Base-by-base conservation (phyloP, 2,329 filamentous ascomycete genomes). In the Dendryphion nanum region DNA sequence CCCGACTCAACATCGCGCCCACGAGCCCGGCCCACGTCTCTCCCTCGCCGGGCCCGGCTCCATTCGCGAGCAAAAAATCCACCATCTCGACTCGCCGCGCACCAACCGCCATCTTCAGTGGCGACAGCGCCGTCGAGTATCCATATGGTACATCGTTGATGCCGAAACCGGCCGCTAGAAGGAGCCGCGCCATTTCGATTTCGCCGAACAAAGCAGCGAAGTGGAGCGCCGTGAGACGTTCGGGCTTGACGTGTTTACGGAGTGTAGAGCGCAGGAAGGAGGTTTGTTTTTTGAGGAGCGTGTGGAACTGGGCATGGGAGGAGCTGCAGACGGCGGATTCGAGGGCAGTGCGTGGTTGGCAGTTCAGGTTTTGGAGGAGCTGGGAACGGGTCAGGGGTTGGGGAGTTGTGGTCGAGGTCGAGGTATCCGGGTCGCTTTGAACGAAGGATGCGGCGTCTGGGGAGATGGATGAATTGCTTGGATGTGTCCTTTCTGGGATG, bases 151-250 rank as follows among this genome's bases (percentile, higher is more conserved):
- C 40, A 17, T 51, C 49, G 18, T 56, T 56, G 37, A 56, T 37
- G 33, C 42, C 45, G 34, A 42, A 56, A 23, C 33, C 38, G 6
- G 47, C 34, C n/a, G 23, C 33, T 15, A 54, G 31, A 19, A 56
- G 37, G 17, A 42, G 39, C 30, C 35, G 38, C 16, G 49, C 51
- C 49, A 56, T 56, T n/a, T 51, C 49, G 17, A 50, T 37, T 36
- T 56, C 51, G 35, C 53, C 51, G 35, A 56, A 54, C 5, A 56
- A 43, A 13, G 53, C 51, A 8, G 51, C 53, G 20, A 51, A 56
- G 41, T 56, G 53, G 15, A 56, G 40, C 23, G 49, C 53, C 23
- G 53, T 56, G 16, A 53, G 35, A 4, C 47, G 47, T 43, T 54
- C 51, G 10, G 49, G 33, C 12, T 47, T 47, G 10, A 37, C 41